Conservation (phyloP, 768 basidiomycete species). For the Podaxis carcinomalis region DNA sequence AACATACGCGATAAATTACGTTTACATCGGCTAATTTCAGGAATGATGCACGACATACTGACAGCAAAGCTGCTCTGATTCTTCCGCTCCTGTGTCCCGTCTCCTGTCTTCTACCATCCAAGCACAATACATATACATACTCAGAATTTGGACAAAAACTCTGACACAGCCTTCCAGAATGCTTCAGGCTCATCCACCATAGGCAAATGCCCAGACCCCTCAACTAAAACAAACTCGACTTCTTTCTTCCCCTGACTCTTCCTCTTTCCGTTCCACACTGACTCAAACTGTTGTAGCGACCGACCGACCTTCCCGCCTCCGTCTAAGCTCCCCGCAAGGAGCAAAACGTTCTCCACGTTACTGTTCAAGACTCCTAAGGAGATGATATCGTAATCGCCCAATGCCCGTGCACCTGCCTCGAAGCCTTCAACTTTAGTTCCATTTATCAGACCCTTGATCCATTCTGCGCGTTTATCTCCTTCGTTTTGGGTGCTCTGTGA, state of each 20-base stretch:
- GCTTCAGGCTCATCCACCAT: constrained; percentile 46
- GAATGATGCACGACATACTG: neutral
- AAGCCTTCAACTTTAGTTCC: constrained; percentile 40
- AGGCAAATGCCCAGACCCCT: constrained; percentile 42
- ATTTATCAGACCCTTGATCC: constrained; percentile 33
- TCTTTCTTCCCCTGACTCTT: constrained; percentile 11
- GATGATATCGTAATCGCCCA: constrained; percentile 39
- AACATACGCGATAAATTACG: too few species aligned
- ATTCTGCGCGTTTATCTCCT: constrained; percentile 16
- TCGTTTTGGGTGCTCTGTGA: neutral
- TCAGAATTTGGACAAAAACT: neutral
- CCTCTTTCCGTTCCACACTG: constrained; percentile 27
- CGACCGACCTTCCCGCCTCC: constrained; percentile 42
- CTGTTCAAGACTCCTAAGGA: constrained; percentile 16
- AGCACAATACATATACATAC: neutral
- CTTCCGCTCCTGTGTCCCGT: neutral
- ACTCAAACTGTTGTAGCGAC: constrained; percentile 29
- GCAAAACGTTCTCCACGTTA: constrained; percentile 29
- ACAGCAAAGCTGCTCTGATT: neutral
- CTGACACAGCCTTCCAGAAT: constrained; percentile 30
- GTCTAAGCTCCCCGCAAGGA: constrained; percentile 44
- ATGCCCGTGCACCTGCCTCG: constrained; percentile 39
- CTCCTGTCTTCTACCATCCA: neutral
- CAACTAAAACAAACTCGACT: constrained; percentile 31
- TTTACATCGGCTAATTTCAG: too few species aligned